These are phyloP conservation scores for Termitomyces sp. DNA, from an alignment of 768 basidiomycete species.

Conservation along the genomic window DNA sequence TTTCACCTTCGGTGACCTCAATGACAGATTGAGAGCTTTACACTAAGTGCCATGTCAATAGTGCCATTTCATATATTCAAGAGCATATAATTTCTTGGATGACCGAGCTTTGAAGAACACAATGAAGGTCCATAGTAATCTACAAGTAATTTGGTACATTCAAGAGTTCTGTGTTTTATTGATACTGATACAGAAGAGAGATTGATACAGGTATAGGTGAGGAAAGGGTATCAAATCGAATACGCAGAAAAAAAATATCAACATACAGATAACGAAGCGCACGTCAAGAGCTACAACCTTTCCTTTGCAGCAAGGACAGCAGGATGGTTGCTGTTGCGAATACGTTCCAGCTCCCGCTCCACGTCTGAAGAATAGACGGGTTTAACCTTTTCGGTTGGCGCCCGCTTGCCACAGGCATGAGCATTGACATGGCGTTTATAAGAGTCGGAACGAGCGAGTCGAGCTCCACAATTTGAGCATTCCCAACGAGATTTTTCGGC, in stretches of 20 bases:
- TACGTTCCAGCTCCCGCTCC: background rate
- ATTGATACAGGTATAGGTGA: background rate
- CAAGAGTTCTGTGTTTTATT: background rate
- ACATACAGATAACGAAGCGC: background rate
- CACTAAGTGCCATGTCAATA: background rate
- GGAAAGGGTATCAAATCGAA: background rate
- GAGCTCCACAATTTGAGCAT: background rate
- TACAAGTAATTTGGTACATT: background rate
- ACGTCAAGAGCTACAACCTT: background rate
- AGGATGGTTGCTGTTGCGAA: constrained; percentile 3
- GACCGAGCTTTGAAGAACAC: background rate
- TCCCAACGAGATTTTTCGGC: background rate
- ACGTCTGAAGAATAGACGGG: constrained; percentile 2
- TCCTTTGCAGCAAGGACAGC: background rate
- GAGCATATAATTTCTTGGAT: background rate
- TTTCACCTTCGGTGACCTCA: background rate
- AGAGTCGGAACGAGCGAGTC: constrained; percentile 3
- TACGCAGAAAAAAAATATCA: background rate
- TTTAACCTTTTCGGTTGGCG: background rate
- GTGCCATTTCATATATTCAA: background rate
- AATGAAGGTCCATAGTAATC: background rate
- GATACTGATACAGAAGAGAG: background rate
- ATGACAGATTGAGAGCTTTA: background rate
- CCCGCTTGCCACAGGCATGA: constrained; percentile 5
- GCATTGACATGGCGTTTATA: background rate